Conservation (phyloP, 108 stramenopile species). For the Skeletonema costatum region DNA sequence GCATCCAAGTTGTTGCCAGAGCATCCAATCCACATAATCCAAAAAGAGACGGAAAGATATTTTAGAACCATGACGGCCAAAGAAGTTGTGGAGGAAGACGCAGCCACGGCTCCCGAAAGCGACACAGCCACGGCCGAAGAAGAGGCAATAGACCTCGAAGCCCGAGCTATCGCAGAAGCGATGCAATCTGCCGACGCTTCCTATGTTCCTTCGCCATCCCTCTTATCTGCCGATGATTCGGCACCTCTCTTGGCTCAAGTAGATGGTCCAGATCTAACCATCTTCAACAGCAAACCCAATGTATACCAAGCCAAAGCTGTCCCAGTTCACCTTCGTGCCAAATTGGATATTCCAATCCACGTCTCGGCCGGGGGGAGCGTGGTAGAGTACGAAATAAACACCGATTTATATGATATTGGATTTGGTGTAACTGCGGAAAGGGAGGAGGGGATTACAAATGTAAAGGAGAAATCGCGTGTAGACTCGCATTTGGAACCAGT, state of each 20-base stretch:
- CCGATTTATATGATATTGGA: conserved; percentile 73
- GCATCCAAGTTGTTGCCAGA: no score
- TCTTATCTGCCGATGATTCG: conserved; percentile 61
- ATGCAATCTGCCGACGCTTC: conserved; percentile 73
- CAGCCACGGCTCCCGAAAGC: neutral
- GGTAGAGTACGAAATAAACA: conserved; percentile 71
- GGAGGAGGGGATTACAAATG: conserved; percentile 82
- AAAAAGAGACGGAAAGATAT: neutral
- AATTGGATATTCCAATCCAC: conserved; percentile 81
- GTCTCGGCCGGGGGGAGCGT: conserved; percentile 74
- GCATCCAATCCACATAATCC: no score
- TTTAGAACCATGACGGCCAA: neutral
- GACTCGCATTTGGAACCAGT: conserved; percentile 70
- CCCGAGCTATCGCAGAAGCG: conserved; percentile 82
- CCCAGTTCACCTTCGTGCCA: conserved; percentile 70
- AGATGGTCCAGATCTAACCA: conserved; percentile 70
- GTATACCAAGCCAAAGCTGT: conserved; percentile 79
- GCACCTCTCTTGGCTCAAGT: conserved; percentile 65
- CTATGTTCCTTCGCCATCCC: conserved; percentile 64
- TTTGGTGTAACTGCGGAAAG: conserved; percentile 87
- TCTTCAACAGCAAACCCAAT: conserved; percentile 53
- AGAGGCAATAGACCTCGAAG: conserved; percentile 44
- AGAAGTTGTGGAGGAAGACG: conserved; percentile 13
- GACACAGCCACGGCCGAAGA: neutral
- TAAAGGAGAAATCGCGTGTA: conserved; percentile 77